Evolutionary conservation across 2,329 filamentous ascomycete species (phyloP).

Genomic region (Colletotrichum sp.): DNA sequence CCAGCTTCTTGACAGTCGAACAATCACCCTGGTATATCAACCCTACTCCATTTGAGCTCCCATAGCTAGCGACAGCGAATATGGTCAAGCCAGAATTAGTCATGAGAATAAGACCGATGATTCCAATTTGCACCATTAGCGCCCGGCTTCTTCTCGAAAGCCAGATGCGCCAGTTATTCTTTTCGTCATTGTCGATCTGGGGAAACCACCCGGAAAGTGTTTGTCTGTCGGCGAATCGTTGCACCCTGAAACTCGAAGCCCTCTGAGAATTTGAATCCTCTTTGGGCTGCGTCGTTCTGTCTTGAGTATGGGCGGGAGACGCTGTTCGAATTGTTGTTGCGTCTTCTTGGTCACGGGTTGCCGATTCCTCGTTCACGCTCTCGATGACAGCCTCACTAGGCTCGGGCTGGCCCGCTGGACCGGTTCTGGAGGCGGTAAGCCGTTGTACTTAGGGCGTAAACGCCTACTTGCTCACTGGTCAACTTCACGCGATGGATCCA

Average conservation of each 20-base stretch:
- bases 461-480: neutral
- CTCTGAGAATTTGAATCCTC: neutral
- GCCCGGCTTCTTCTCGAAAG: slow-evolving; percentile 23
- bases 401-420: neutral
- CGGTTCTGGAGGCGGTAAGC: neutral
- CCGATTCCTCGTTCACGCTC: neutral
- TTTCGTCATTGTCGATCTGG: slow-evolving; percentile 20
- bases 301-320: neutral
- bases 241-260: neutral
- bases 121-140: slow-evolving; percentile 25
- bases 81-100: slow-evolving; percentile 25
- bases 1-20: slow-evolving; percentile 12
- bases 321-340: neutral
- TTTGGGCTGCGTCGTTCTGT: neutral
- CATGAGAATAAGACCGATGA: slow-evolving; percentile 29
- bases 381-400: neutral
- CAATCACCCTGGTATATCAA: slow-evolving; percentile 30
- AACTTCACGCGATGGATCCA: neutral
- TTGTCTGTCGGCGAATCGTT: neutral
- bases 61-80: slow-evolving; percentile 19
- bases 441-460: neutral
- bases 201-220: slow-evolving; percentile 26
- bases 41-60: slow-evolving; percentile 26
- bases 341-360: neutral
- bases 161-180: slow-evolving; percentile 21